Base-by-base conservation (phyloP, 352 stramenopile species). In the Phytophthora citrophthora region DNA sequence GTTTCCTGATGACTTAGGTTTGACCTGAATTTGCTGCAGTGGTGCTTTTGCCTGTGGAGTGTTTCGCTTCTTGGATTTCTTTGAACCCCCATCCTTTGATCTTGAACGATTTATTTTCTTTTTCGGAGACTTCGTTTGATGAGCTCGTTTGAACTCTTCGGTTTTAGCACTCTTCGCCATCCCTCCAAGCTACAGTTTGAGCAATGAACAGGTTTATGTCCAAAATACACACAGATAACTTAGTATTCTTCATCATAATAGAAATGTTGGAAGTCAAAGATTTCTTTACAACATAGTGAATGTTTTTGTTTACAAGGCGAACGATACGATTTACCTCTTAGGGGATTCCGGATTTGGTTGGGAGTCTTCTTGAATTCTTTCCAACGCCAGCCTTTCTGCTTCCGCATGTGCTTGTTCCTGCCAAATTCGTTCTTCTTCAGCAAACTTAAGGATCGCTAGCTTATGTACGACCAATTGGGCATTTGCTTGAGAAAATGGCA, bases 401-500 rank as follows among this genome's bases (percentile, higher is more conserved):
- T 68, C 24, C 53, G 64, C 38, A 41, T 66, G 44, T 20, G 24
- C 68, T 67, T 68, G 36, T n/a, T 69, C 65, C 20, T 61, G 64
- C 27, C 50, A 41, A 39, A 64, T 57, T 32, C 72, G 68, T 62
- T 74, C 54, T 39, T 87, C 77, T 24, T 82, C 63, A 0, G 60
- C 60, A 24, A 55, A 74, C 32, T 74, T 74, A 29, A 65, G 29
- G 5, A 66, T 40, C 31, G 60, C 65, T 23, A 70, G 40, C 15
- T 62, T 64, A 20, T 66, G 50, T 3, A 74, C 65, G n/a, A 52
- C n/a, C 12, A 61, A 39, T 27, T 56, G 46, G 18, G 54, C 16
- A 20, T 61, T 56, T 7, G 65, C 60, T 39, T 52, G 24, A 81
- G 51, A 83, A 71, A 57, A 89, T 51, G 40, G 83, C 69, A 47